Percentiles rank a stretch among this genome's conserved stretches.
Conservation (phyloP, 164 flowering plant genomes). For the Amborella trichopoda region DNA sequence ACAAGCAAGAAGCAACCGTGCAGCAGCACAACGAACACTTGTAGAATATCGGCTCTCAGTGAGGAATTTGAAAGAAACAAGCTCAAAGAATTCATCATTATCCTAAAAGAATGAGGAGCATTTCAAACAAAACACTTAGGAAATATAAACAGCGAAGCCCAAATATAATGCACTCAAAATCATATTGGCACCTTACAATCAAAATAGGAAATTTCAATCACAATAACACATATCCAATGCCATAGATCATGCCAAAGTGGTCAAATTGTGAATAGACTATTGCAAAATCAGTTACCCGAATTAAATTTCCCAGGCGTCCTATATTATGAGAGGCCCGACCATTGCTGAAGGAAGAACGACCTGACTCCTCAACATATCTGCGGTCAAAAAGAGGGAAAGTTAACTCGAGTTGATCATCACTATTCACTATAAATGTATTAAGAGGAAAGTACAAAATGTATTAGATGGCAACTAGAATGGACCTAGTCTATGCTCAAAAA, state of each 20-base stretch:
- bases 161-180: no score
- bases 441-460: no score
- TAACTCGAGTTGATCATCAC: no score
- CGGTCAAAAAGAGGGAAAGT: slow-evolving; percentile 3
- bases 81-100: slow-evolving; percentile 88
- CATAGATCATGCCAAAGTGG: no score
- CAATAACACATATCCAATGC: no score
- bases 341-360: slow-evolving; percentile 36
- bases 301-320: slow-evolving; percentile 63
- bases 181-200: no score
- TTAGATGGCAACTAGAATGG: no score
- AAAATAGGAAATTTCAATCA: no score
- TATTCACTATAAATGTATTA: no score
- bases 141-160: neutral
- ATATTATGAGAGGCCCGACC: slow-evolving; percentile 63
- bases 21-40: slow-evolving; percentile 67
- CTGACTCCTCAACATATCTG: slow-evolving; percentile 69
- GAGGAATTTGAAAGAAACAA: slow-evolving; percentile 65
- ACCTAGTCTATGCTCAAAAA: no score
- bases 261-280: no score
- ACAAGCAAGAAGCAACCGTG: slow-evolving; percentile 69
- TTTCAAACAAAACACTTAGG: neutral
- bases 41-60: slow-evolving; percentile 52
- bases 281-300: slow-evolving; percentile 44
- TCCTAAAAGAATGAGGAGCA: slow-evolving; percentile 40